A percentile compares a stretch with the other conserved stretches of the same genome.
These are phyloP conservation scores for Globisporangium polare DNA, from an alignment of 352 stramenopile species.

Conservation along the genomic window DNA sequence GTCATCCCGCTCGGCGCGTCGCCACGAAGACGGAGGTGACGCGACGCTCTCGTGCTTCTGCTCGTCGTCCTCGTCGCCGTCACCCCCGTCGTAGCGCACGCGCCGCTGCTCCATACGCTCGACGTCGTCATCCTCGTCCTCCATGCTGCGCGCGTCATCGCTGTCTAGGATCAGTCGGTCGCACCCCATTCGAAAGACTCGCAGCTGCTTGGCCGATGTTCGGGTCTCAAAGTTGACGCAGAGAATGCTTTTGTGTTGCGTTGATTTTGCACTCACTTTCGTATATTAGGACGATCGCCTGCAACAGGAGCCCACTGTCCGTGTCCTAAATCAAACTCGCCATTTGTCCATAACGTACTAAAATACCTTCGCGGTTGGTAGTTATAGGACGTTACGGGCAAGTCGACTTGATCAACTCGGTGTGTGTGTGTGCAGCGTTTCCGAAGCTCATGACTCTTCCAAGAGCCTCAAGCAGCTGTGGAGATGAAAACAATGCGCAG, in stretches of 20 bases:
- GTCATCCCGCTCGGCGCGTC: constrained; percentile 3
- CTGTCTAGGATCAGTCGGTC: constrained; percentile 39
- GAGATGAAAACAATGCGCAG: not conserved
- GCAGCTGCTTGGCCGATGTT: not conserved
- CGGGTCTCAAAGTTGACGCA: too few species aligned
- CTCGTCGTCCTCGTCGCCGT: not conserved
- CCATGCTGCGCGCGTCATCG: constrained; percentile 8
- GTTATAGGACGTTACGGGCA: too few species aligned
- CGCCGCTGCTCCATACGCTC: constrained; percentile 6
- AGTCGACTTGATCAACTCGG: too few species aligned
- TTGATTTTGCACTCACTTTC: not conserved
- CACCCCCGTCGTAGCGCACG: not conserved
- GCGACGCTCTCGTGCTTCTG: constrained; percentile 20
- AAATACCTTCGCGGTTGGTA: too few species aligned
- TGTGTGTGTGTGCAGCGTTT: too few species aligned
- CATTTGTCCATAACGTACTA: too few species aligned
- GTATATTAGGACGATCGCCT: not conserved
- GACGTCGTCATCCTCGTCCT: constrained; percentile 1
- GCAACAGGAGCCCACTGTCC: not conserved
- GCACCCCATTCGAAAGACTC: too few species aligned
- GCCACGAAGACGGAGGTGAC: not conserved
- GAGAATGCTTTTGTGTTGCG: too few species aligned
- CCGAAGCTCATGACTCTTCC: not conserved
- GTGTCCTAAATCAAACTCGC: too few species aligned
- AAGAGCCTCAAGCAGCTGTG: not conserved